A percentile compares a stretch with the other conserved stretches of the same genome.
These are phyloP conservation scores for Amniculicola lignicola DNA, from an alignment of 495 filamentous ascomycete species.

Conservation along the genomic window DNA sequence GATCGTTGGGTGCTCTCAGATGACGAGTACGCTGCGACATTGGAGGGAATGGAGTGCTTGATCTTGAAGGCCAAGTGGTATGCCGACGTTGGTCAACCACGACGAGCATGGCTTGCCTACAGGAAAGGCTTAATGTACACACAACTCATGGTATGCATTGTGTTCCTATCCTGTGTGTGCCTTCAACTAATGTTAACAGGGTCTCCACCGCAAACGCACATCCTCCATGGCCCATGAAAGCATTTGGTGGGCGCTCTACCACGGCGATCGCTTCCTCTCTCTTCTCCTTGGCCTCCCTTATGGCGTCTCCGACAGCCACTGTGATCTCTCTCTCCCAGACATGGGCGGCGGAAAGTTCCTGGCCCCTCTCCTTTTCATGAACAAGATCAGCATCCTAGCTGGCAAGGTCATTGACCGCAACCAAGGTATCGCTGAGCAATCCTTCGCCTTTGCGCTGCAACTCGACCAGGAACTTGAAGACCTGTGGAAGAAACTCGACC, in stretches of 20 bases:
- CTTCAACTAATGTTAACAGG: slow-evolving; percentile 13
- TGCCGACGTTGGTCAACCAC: slow-evolving; percentile 50
- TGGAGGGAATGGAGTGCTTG: slow-evolving; percentile 53
- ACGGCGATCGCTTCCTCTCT: slow-evolving; percentile 47
- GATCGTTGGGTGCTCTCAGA: slow-evolving; percentile 48
- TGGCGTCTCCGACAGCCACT: slow-evolving; percentile 43
- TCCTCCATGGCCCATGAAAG: slow-evolving; percentile 33
- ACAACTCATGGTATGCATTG: slow-evolving; percentile 44
- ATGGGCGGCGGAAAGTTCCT: slow-evolving; percentile 30
- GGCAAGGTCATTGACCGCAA: slow-evolving; percentile 55
- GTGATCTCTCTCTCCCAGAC: slow-evolving; percentile 31
- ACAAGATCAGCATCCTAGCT: slow-evolving; percentile 43
- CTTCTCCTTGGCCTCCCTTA: slow-evolving; percentile 54
- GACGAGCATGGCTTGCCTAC: slow-evolving; percentile 50
- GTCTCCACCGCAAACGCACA: slow-evolving; percentile 33
- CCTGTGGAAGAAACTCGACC: slow-evolving; percentile 42
- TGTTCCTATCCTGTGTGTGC: not conserved
- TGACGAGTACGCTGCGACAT: slow-evolving; percentile 49
- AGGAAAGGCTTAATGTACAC: slow-evolving; percentile 50
- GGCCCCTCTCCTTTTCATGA: slow-evolving; percentile 32
- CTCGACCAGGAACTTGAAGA: slow-evolving; percentile 52
- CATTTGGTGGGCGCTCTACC: slow-evolving; percentile 49
- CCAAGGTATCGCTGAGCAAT: slow-evolving; percentile 42
- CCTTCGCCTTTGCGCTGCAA: slow-evolving; percentile 44
- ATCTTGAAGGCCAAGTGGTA: slow-evolving; percentile 49